Base-by-base conservation (phyloP, 2,329 filamentous ascomycete genomes). In the Teratosphaeria epicoccoides region DNA sequence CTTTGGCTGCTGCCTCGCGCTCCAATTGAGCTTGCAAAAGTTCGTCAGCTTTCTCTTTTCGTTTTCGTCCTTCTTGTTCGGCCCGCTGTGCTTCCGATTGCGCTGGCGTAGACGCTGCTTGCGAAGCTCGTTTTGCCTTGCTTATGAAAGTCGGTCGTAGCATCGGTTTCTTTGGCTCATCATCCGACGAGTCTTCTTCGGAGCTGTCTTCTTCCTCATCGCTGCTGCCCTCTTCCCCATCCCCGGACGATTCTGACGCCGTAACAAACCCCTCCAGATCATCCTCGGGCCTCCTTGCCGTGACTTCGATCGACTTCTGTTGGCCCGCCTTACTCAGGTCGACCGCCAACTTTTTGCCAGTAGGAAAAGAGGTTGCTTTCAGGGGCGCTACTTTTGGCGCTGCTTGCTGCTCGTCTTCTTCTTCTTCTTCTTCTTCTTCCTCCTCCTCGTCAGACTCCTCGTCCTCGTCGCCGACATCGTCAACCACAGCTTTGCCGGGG, bases 11-110 rank as follows among this genome's bases (percentile, higher is more conserved):
- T 0, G 87, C 79, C 61, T 91, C 85, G 59, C 87, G 87, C 62
- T 86, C 83, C 43, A 97, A 82, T 66, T 97, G 89, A 60, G 90
- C 88, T 66, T 95, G 88, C 12, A 98, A 82, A 9, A 97, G 73
- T 52, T 80, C 83, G 66, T 95, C 85, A 11, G 85, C 81, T 53
- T 84, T 81, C 37, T 85, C 83, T 66, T 84, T 83, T 55, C 80
- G 82, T 29, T 81, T 78, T 1, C 76, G 68, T 55, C 79, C 72
- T 48, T 75, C 73, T 54, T 76, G 76, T 1, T 71, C 75, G 23
- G 68, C 53, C 45, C 74, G 64, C 25, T 74, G 70, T 40, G 70
- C 64, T 0, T 68, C 59, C 46, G 33, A 57, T 59, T 37, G 50
- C 24, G 17, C 56, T 12, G 57, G 58, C 43, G 55, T 59, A 49